Evolutionary conservation across 2,329 filamentous ascomycete species (phyloP), one percentile per base, ranked within the genome.

Genomic region (Cladosporium sp.): DNA sequence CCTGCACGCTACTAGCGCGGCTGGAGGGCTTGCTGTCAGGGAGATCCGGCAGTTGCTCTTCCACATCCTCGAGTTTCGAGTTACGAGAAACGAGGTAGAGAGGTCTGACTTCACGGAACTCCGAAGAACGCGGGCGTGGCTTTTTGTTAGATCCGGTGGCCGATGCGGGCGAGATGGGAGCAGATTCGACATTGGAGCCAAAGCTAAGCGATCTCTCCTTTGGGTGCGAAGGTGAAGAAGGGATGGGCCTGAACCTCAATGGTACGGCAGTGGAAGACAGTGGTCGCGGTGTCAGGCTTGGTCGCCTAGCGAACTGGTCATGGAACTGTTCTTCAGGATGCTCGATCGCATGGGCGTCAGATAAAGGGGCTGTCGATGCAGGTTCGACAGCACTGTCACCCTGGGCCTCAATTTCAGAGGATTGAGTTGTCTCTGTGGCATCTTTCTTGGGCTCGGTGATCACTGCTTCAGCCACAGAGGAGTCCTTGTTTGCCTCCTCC

Each of bases 71-170:
- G 21, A 76, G 73, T 71, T 84, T 83, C 21, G 80, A 79, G 70
- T 84, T 86, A 34, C 83, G 88, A 76, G 96, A 91, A 7, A 96
- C 87, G 26, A 97, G 87, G 78, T 91, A 94, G 10, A 97, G 80
- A 0, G 93, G 93, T 71, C 91, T 89, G 73, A 93, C 89, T 74
- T 95, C 92, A 47, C 66, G 65, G 59, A 72, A 70, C 32, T 71
- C 71, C 5, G 65, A 67, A 4, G 71, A 71, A 10, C 66, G 51
- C 3, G 68, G 70, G n/a, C 67, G 52, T 14, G 66, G 69, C 38
- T 68, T 66, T 44, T 60, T 68, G 55, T 21, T 58, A 2, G 57
- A 59, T 26, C 34, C 34, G 18, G 49, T 54, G 26, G 18, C 51
- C 12, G 70, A 69, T 2, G 54, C 58, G 15, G 71, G 70, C 1